These are phyloP conservation scores for Elsinoe necatrix DNA, from an alignment of 2,329 filamentous ascomycete genomes.

Conservation along the genomic window DNA sequence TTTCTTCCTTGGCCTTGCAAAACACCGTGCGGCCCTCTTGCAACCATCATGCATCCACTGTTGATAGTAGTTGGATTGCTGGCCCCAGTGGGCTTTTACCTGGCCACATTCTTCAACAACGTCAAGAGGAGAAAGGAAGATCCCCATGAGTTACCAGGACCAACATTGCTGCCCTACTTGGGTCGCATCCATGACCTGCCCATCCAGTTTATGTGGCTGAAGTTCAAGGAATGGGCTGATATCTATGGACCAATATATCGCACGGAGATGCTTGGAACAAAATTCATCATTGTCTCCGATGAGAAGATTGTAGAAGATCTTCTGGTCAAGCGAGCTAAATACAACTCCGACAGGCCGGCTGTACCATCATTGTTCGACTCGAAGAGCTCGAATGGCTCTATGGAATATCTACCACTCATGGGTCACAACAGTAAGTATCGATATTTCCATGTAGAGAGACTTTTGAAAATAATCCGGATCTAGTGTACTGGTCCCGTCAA, in stretches of 20 bases:
- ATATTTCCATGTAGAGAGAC: no score
- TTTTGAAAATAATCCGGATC: constrained; percentile 14
- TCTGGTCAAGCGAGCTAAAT: constrained; percentile 44
- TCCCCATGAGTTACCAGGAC: constrained; percentile 34
- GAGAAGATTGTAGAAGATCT: constrained; percentile 47
- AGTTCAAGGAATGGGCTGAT: constrained; percentile 39
- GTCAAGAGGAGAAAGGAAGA: constrained; percentile 27
- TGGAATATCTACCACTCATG: constrained; percentile 50
- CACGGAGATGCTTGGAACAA: constrained; percentile 32
- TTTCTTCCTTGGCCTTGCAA: neutral
- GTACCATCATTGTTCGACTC: constrained; percentile 47
- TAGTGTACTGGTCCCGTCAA: constrained; percentile 49
- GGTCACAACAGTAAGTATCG: constrained; percentile 47
- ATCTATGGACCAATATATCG: constrained; percentile 29
- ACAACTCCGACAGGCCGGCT: constrained; percentile 45
- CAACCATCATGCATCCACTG: constrained; percentile 33
- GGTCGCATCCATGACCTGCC: constrained; percentile 41
- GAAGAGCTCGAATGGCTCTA: constrained; percentile 47
- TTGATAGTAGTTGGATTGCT: constrained; percentile 32
- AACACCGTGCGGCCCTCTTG: neutral
- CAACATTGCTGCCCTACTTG: constrained; percentile 30
- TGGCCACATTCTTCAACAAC: constrained; percentile 29
- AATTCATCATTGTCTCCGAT: constrained; percentile 43
- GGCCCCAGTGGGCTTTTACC: constrained; percentile 32
- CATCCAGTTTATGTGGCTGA: constrained; percentile 46